Base-by-base conservation (phyloP, 371 early-diverging fungal species). In the Actinomortierella wolfii region DNA sequence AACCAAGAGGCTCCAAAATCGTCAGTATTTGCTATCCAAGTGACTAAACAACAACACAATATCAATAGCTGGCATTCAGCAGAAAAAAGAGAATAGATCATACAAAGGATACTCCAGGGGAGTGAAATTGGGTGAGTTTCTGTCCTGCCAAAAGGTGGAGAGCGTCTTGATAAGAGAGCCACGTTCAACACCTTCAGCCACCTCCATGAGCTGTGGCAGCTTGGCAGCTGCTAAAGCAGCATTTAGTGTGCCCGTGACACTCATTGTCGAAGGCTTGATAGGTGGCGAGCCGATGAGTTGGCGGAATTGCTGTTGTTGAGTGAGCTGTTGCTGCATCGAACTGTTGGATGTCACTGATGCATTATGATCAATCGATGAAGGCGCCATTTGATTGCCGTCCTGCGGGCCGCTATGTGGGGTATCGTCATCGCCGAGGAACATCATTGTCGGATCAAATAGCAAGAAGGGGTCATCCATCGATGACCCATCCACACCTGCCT, bases 61-160 rank as follows among this genome's bases (percentile, higher is more conserved):
- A n/a, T n/a, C n/a, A n/a, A n/a, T n/a, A n/a, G n/a, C n/a, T n/a
- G n/a, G n/a, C n/a, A n/a, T n/a, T n/a, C n/a, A n/a, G n/a, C n/a
- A n/a, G n/a, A 34, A 26, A 7, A 28, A 24, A n/a, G 6, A 56
- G 20, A 23, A 44, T 25, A 24, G 46, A n/a, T 52, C 84, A 77
- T 79, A 89, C 89, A 88, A 66, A n/a, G 94, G 93, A 59, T 87
- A 91, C 25, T 87, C 88, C 42, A 95, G 64, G 2, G 93, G 90
- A 0, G 79, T 64, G 23, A 91, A 79, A 45, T 85, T 87, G n/a
- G 78, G 81, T 0, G 85, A 77, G 28, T 81, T 69, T 46, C 81
- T 80, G 26, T 90, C 92, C 18, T 85, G 87, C 81, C 91, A 86
- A 43, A 94, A 81, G 41, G 83, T 90, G 6, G 93, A 82, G 9